phyloP scores from a whole-genome alignment of 176 grass and related monocot species.

The Neostapfia colusana region DNA sequence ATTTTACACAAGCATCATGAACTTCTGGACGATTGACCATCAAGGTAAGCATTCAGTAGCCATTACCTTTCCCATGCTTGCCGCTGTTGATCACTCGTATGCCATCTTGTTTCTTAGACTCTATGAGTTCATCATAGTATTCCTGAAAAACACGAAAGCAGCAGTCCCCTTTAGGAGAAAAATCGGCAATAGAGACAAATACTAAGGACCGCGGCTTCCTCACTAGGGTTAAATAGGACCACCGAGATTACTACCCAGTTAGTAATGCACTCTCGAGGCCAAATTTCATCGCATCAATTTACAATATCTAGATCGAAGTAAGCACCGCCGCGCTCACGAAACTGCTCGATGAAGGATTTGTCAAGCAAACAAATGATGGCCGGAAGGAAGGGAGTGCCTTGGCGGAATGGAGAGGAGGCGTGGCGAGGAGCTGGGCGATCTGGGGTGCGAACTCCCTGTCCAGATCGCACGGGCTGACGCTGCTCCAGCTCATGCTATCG shows the following conservation, averaged over 20 bases:
- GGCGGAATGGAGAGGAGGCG: slow-evolving; percentile 51
- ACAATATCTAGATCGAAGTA: not conserved
- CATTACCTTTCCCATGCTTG: slow-evolving; percentile 76
- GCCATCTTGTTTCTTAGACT: slow-evolving; percentile 57
- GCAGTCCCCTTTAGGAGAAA: not conserved
- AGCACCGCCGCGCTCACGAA: not conserved
- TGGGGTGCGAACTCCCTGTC: slow-evolving; percentile 66
- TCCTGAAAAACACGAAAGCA: slow-evolving; percentile 52
- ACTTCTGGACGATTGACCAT: not conserved
- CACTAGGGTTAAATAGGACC: not conserved
- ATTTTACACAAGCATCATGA: not conserved
- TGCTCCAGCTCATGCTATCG: slow-evolving; percentile 26
- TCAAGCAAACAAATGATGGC: not conserved
- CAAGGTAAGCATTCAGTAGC: not conserved
- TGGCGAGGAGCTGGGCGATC: slow-evolving; percentile 68
- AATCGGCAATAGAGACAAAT: not conserved
- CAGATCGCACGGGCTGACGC: slow-evolving; percentile 54
- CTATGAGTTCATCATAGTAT: slow-evolving; percentile 64
- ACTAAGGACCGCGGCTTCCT: not conserved
- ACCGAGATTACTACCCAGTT: not conserved
- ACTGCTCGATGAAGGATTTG: not conserved
- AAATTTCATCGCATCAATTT: not conserved
- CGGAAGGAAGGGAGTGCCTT: slow-evolving; percentile 30
- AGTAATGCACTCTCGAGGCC: not conserved
- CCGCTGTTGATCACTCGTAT: slow-evolving; percentile 55